Evolutionary conservation across 179 eudicot genomes (phyloP).

Genomic region (Silene coronaria): DNA sequence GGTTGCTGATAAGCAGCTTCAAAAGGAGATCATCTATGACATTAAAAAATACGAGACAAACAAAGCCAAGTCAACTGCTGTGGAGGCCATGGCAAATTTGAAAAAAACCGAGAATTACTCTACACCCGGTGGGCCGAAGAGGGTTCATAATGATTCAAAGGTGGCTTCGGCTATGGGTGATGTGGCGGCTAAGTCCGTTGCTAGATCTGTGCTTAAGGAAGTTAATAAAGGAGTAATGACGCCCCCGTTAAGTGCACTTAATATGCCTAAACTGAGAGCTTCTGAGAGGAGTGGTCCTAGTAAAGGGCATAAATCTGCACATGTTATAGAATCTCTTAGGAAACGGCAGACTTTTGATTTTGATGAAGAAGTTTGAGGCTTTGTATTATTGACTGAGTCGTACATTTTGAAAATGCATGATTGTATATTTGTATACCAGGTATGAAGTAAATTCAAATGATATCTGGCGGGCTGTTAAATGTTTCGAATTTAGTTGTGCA

Average conservation of each 20-base stretch:
- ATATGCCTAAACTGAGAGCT: conserved; percentile 62
- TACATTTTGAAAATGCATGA: background rate
- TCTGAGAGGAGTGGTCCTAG: conserved; percentile 20
- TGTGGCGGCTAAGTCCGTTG: conserved; percentile 56
- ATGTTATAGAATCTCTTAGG: conserved; percentile 65
- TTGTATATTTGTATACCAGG: background rate
- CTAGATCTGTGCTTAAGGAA: conserved; percentile 70
- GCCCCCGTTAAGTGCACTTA: conserved; percentile 68
- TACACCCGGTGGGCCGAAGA: conserved; percentile 40
- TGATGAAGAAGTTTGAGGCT: conserved; percentile 61
- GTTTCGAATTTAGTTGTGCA: too few relatives aligned
- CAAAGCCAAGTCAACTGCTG: conserved; percentile 54
- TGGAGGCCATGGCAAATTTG: conserved; percentile 47
- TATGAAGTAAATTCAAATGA: background rate
- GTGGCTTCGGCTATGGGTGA: conserved; percentile 71
- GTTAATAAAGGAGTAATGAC: conserved; percentile 50
- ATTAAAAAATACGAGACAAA: conserved; percentile 67
- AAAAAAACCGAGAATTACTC: conserved; percentile 29
- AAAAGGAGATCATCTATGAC: conserved; percentile 83
- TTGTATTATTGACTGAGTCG: background rate
- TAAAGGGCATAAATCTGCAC: conserved; percentile 34
- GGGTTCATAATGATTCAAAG: conserved; percentile 32
- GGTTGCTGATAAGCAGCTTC: conserved; percentile 88
- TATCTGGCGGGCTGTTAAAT: background rate
- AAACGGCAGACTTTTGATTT: conserved; percentile 71